phyloP scores from a whole-genome alignment of 2,329 filamentous ascomycete genomes.

The Leptodontidium sp. region DNA sequence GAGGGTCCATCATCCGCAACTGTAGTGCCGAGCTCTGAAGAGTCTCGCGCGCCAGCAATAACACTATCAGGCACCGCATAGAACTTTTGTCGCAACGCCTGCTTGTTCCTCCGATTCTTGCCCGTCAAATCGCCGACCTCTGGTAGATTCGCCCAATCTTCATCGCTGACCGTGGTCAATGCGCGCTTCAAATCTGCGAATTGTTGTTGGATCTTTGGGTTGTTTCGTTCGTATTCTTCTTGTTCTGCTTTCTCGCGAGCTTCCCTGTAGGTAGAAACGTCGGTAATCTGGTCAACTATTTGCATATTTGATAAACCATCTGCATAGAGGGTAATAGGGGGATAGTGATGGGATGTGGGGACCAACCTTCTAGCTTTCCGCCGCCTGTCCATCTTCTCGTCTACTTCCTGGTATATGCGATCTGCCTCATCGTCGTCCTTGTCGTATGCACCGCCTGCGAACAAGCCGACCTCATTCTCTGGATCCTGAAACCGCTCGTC shows the following conservation, averaged over 20 bases:
- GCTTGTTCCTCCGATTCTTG: slow-evolving; percentile 86
- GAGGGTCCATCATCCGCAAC: slow-evolving; percentile 78
- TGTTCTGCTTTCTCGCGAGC: slow-evolving; percentile 88
- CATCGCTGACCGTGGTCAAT: slow-evolving; percentile 86
- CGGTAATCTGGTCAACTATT: slow-evolving; percentile 80
- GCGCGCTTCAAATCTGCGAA: slow-evolving; percentile 96
- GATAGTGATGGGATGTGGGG: slow-evolving; percentile 39
- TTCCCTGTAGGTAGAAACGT: slow-evolving; percentile 81
- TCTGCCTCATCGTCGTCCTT: slow-evolving; percentile 98
- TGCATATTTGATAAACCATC: slow-evolving; percentile 73
- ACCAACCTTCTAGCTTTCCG: slow-evolving; percentile 88
- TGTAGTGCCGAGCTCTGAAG: slow-evolving; percentile 84
- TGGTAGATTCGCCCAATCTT: slow-evolving; percentile 95
- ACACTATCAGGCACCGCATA: slow-evolving; percentile 98
- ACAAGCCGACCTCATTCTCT: slow-evolving; percentile 95
- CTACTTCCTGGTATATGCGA: slow-evolving; percentile 92
- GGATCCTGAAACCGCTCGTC: slow-evolving; percentile 92
- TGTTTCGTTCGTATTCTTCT: slow-evolving; percentile 95
- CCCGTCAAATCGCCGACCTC: slow-evolving; percentile 97
- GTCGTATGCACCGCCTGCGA: slow-evolving; percentile 95
- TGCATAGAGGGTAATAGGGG: slow-evolving; percentile 50
- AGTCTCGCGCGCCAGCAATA: slow-evolving; percentile 82
- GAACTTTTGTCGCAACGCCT: slow-evolving; percentile 84
- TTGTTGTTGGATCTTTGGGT: slow-evolving; percentile 97
- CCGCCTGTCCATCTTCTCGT: slow-evolving; percentile 95